Base-by-base conservation (phyloP, 371 early-diverging fungal species). In the Nematocida ausubeli region DNA sequence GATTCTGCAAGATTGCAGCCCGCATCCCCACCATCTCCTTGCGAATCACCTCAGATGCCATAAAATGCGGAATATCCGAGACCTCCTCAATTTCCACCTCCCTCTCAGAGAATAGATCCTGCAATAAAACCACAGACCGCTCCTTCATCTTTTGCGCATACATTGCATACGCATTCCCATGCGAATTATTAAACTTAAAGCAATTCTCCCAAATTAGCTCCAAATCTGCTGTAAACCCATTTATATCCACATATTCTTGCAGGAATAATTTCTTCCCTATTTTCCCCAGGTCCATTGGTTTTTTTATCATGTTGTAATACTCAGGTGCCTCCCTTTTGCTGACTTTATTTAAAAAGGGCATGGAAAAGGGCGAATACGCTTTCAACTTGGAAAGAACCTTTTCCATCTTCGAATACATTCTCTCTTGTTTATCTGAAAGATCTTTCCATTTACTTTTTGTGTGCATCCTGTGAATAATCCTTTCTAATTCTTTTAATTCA, bases 261-360 rank as follows among this genome's bases (percentile, higher is more conserved):
- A 83, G 81, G 9, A 67, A 40, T 35, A 78, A 64, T 71, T 92
- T 92, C 82, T 90, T 90, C 34, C 90, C 87, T 69, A 94, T 90
- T 28, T 91, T 91, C n/a, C 90, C 89, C 6, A 94, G 83, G 87
- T 93, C 93, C 93, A 94, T 94, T 0, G 94, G 94, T n/a, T 89
- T 84, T 82, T 90, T 90, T 63, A 94, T 92, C 62, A 92, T 90
- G 55, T 92, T 92, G 86, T 90, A 92, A 81, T 96, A 96, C 85
- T 93, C 92, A 0, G 95, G 95, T 0, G 92, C 95, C 56, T 95
- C 95, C 30, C 91, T 89, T 73, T 92, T 91, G 81, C 88, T 90
- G 30, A 96, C 96, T 83, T 91, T 92, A 71, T 88, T 89, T 22
- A 94, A 85, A 83, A 96, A 96, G 2, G 94, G 94, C 3, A 86